Base-by-base conservation (phyloP, 768 basidiomycete genomes). In the Trametes elegans region DNA sequence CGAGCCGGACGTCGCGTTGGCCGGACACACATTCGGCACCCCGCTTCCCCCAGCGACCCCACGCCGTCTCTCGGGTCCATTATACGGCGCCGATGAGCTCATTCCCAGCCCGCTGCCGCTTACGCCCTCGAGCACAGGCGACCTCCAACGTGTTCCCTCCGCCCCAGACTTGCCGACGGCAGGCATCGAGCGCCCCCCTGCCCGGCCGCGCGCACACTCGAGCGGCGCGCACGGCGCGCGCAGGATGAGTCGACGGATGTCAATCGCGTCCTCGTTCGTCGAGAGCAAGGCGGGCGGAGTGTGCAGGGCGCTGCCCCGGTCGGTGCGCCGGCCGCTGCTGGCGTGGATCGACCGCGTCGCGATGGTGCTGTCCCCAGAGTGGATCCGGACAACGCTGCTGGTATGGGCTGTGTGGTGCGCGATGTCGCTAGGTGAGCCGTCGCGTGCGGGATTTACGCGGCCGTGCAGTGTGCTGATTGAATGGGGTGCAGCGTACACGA, bases 351-450 rank as follows among this genome's bases (percentile, higher is more conserved):
- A 81, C 56, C 78, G 88, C 11, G 73, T 94, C 19, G 71, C 72
- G 61, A 79, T 85, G 77, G 84, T 95, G 19, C 73, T 95, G 16
- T 71, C 79, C 23, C 86, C 87, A 0, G 83, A 90, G 65, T 93
- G 92, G 91, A 64, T 81, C 41, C 73, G 75, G 59, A 91, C 86
- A 49, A 93, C 92, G 19, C 11, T 92, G 54, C 72, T 93, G 31
- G 83, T 94, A 19, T 96, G 93, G 91, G 74, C 70, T 0, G 71
- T 77, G 8, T 96, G 93, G 93, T 81, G 77, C 52, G 70, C 78
- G 1, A 88, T 92, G 82, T 79, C 87, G 0, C 76, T 93, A 16
- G 93, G 90, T 87, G 14, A 31, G 28, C 58, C 48, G 84, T 64
- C 6, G 27, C 11, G 6, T n/a, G 8, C 9, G 8, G 19, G 7